Evolutionary conservation across 2,329 filamentous ascomycete genomes (phyloP), one percentile per base, ranked within the genome.

Genomic region (Helicocarpus griseus): DNA sequence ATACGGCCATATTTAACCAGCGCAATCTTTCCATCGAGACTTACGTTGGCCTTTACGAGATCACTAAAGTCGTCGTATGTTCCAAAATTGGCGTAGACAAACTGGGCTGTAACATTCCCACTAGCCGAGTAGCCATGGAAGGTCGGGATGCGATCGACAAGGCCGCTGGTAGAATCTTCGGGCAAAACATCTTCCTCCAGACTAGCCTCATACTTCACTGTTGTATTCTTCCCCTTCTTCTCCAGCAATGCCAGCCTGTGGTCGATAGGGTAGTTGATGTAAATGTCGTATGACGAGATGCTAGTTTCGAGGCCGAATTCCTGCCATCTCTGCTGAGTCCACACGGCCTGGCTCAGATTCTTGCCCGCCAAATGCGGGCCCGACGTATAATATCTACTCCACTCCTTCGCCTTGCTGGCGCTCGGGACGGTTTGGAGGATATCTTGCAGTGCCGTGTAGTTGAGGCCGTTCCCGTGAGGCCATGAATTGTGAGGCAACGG

Each of bases 91-190:
- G 87, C 89, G 63, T 85, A 97, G 29, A 95, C 87, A 58, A 87
- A 93, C 13, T 82, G 80, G 2, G 82, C 89, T 0, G 91, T 96
- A 45, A 94, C 91, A 66, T 97, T 95, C 26, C 91, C 91, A 54
- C 77, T 90, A 4, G 89, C 89, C 3, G 89, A 95, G 68, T 96
- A 97, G 49, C 91, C 93, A 64, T 97, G 91, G 73, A 97, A 97
- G 0, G 86, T 91, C 1, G 91, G 89, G 22, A 97, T 78, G 28
- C 88, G 77, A 61, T 89, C 79, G 8, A 78, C 69, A 43, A 89
- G 73, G 21, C 82, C 78, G 17, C 83, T 89, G 0, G 89, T 94
- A 2, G 82, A 79, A 65, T 98, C 93, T 49, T 95, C 84, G 0
- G 88, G 77, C 4, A 97, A 73, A 1, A 91, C 77, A 63, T 95